Base-by-base conservation (phyloP, 2,329 filamentous ascomycete species). In the Shiraia sp. region DNA sequence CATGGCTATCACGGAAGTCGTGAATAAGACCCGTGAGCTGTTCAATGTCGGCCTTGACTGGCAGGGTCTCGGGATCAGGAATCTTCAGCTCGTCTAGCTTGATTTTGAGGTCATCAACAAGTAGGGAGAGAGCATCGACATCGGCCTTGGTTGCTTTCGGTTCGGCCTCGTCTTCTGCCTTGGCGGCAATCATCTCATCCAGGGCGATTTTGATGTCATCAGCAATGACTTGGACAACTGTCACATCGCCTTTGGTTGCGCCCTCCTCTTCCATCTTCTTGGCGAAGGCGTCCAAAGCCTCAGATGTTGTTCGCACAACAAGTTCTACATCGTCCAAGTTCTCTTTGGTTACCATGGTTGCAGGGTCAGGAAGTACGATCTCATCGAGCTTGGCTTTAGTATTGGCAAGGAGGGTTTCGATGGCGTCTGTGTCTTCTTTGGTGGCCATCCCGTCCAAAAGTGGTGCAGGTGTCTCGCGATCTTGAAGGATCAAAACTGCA, bases 331-430 rank as follows among this genome's bases (percentile, higher is more conserved):
- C 71, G 33, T 80, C 78, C n/a, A 85, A 60, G 28, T 84, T 78
- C 41, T 83, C 79, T 30, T 80, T 78, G 23, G 75, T 80, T 8
- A 90, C 83, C 2, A 82, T 75, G 42, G 87, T 83, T 24, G 90
- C 86, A 3, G 83, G 79, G 36, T 91, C 75, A 1, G 79, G 75
- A 17, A 81, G 66, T 4, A 68, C 81, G 35, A 95, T 80, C 45
- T 95, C 90, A 44, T 96, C 92, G 8, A 97, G 75, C 32, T 88
- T 88, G 4, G 86, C 83, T 66, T 96, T 96, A 23, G 90, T 91
- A 65, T 95, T 96, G 29, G 87, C 83, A 10, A 97, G 78, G 34
- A 97, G 83, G 0, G 87, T 95, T 68, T 96, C 92, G 44, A 97
- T 91, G 9, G 90, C 90, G 47, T 92, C 83, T 0, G 91, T 88